Conservation (phyloP, 331 rosid genomes). For the Phaseolus coccineus region DNA sequence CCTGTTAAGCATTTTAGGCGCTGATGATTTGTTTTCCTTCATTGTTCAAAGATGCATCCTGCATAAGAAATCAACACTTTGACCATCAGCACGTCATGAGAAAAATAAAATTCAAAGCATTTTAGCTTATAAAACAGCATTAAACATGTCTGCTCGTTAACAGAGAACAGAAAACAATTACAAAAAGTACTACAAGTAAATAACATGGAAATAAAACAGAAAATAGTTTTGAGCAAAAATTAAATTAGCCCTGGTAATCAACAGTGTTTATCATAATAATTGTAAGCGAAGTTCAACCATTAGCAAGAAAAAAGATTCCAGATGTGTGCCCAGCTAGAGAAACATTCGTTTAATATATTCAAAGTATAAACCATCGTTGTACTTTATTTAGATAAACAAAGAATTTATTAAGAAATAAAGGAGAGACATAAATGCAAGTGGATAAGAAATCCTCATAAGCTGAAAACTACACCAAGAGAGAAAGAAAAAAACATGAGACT, state of each 20-base stretch:
- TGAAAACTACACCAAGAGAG: neutral
- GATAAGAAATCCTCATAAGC: constrained; percentile 8
- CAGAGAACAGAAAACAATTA: constrained; percentile 37
- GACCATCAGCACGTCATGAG: constrained; percentile 48
- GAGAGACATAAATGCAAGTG: neutral
- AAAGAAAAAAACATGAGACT: neutral
- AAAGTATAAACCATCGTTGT: neutral
- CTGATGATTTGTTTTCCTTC: constrained; percentile 80
- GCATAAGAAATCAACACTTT: constrained; percentile 41
- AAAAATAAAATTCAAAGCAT: constrained; percentile 38
- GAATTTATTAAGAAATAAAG: neutral
- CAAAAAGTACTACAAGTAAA: constrained; percentile 21
- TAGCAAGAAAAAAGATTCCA: neutral
- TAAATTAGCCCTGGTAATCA: constrained; percentile 21
- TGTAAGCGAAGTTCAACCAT: constrained; percentile 8
- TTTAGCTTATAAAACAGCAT: constrained; percentile 28
- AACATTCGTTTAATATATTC: constrained; percentile 2
- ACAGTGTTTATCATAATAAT: constrained; percentile 23
- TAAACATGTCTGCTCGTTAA: constrained; percentile 24
- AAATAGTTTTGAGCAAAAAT: neutral
- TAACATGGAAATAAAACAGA: neutral
- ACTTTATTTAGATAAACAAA: neutral
- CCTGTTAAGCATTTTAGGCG: constrained; percentile 79
- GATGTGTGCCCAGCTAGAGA: neutral
- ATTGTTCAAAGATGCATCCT: constrained; percentile 54